Evolutionary conservation across 2,329 filamentous ascomycete species (phyloP).

Genomic region (Lasiodiplodia citricola): DNA sequence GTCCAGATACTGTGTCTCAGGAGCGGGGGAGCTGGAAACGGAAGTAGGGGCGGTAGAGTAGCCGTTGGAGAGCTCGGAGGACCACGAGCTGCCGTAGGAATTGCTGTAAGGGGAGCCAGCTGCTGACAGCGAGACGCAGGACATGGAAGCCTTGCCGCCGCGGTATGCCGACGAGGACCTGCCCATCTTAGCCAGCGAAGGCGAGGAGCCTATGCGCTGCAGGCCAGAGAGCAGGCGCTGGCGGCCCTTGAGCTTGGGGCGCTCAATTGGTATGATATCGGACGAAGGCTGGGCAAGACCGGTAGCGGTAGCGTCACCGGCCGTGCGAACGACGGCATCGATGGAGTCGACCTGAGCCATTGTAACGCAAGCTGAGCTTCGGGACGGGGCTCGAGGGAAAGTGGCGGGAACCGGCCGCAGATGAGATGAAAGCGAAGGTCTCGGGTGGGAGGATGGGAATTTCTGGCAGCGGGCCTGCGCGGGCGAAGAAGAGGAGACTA

Average conservation of each 20-base stretch:
- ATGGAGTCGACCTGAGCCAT: slow-evolving; percentile 25
- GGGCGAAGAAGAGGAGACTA: not conserved
- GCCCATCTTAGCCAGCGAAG: slow-evolving; percentile 69
- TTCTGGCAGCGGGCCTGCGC: slow-evolving; percentile 3
- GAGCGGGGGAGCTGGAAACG: slow-evolving; percentile 51
- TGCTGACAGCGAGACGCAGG: slow-evolving; percentile 66
- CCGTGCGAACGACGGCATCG: slow-evolving; percentile 18
- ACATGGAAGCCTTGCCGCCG: slow-evolving; percentile 66
- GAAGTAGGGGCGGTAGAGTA: slow-evolving; percentile 63
- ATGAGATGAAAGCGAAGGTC: slow-evolving; percentile 4
- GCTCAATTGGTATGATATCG: slow-evolving; percentile 24
- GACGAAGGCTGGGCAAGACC: not conserved
- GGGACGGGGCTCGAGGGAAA: not conserved
- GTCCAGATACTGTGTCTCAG: slow-evolving; percentile 56
- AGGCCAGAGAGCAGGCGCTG: slow-evolving; percentile 74
- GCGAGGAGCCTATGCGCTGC: slow-evolving; percentile 81
- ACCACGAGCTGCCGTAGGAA: slow-evolving; percentile 60
- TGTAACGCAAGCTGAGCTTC: not conserved
- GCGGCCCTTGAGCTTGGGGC: slow-evolving; percentile 67
- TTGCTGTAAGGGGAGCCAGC: slow-evolving; percentile 57
- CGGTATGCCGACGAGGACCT: slow-evolving; percentile 72
- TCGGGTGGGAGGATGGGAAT: not conserved
- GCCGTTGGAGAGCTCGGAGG: slow-evolving; percentile 62
- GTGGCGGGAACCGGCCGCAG: not conserved
- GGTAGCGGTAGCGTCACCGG: not conserved